Evolutionary conservation across 768 basidiomycete genomes (phyloP), one percentile per base, ranked within the genome.

Genomic region (Kwoniella dejecticola): DNA sequence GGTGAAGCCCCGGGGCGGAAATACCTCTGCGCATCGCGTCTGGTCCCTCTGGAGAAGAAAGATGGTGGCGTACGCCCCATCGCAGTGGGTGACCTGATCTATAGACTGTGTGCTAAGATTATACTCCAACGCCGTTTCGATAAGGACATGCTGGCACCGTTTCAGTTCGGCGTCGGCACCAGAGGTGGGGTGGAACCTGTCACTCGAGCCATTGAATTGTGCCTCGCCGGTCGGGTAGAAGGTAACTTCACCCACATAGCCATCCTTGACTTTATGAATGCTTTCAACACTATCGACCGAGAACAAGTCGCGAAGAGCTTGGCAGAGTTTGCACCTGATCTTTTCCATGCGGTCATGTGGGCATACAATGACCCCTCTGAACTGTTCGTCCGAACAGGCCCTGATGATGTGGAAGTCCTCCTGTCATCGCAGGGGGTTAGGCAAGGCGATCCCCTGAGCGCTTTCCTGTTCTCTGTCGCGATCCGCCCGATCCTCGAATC

Each of bases 21-120:
- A 54, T 5, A 29, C 66, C 8, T 61, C 69, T 12, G 60, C 57
- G 31, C 38, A 60, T 1, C 65, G n/a, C 36, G 63, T 24, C 56
- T 72, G 3, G 65, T 60, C 7, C 58, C 70, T 10, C 56, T 72
- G 3, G 23, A 49, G 3, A 72, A 72, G 45, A 53, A 47, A 1
- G 54, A 57, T 27, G 64, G 62, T 7, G 67, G 64, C 0, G 24
- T 71, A 27, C 60, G 68, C 6, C 70, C 70, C 29, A 69, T 72
- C 45, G 68, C 68, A 2, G 65, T 69, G 3, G 70, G 70, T 3
- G 70, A 69, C 23, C 31, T 72, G n/a, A 29, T 69, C 46, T 69
- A 67, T 46, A 49, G 70, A 13, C 36, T 67, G 0, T 42, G 38
- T 19, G 57, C 59, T 46, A 69, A 67, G 46, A 53, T 61, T 2